Conservation (phyloP, 805 yeast species). For the Ogataea chonburiensis region DNA sequence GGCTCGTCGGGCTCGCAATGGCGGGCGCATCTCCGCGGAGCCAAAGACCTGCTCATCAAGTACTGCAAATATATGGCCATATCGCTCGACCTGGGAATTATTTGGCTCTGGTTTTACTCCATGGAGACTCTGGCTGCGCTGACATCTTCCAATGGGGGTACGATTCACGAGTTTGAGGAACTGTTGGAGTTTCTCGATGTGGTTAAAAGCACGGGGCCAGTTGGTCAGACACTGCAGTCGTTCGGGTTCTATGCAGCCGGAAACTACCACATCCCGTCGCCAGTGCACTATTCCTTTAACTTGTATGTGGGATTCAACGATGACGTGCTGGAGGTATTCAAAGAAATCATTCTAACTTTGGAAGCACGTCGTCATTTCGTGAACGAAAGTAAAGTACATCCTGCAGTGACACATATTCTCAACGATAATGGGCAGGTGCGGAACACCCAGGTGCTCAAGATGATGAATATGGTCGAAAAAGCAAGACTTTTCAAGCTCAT, state of each 20-base stretch:
- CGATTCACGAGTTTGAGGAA: conserved; percentile 51
- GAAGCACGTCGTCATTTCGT: conserved; percentile 24
- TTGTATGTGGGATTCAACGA: conserved; percentile 38
- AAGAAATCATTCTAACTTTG: conserved; percentile 31
- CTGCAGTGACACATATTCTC: conserved; percentile 17
- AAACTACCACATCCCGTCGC: conserved; percentile 10
- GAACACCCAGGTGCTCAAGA: conserved; percentile 23
- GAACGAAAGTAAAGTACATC: conserved; percentile 8
- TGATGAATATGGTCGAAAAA: conserved; percentile 25
- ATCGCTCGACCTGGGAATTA: conserved; percentile 35
- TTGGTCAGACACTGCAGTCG: conserved; percentile 24
- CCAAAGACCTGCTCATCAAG: conserved; percentile 58
- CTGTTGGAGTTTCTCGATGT: conserved; percentile 38
- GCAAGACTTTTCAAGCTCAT: conserved; percentile 31
- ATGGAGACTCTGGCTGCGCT: conserved; percentile 63
- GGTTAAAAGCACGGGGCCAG: conserved; percentile 25
- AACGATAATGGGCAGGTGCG: conserved; percentile 24
- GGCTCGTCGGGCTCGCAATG: conserved; percentile 57
- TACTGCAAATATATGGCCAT: conserved; percentile 38
- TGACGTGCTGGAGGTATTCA: conserved; percentile 33
- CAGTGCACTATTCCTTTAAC: conserved; percentile 23
- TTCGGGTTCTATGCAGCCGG: conserved; percentile 35
- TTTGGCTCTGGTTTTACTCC: conserved; percentile 58
- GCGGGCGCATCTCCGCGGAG: conserved; percentile 69
- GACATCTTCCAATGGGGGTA: conserved; percentile 59